Base-by-base conservation (phyloP, 108 stramenopile genomes). In the Craspedostauros australis region DNA sequence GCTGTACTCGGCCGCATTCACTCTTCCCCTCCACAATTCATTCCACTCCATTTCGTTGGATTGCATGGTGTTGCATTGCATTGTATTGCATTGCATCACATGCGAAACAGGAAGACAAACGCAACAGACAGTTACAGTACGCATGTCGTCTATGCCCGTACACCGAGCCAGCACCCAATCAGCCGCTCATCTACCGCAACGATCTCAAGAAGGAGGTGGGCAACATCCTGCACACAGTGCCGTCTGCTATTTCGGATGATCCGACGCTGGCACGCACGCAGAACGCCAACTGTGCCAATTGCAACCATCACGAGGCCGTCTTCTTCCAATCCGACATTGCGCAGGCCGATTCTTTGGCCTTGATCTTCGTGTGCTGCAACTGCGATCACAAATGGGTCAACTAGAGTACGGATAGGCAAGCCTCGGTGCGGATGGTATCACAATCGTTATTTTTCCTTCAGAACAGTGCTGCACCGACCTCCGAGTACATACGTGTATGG, bases 311-410 rank as follows among this genome's bases (percentile, higher is more conserved):
- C 55, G 92, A 93, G 60, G 92, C 88, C 16, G 92, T 93, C 5
- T 89, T 93, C 59, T 93, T 93, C 61, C 87, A 89, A 56, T 67
- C 63, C 26, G 91, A 92, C 64, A 64, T 80, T 66, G 75, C 77
- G 19, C 70, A 79, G 55, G 73, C 72, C 37, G 91, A 87, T 64
- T 80, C 84, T 3, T 53, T 93, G 72, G 86, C 86, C 0, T 61
- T 93, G 70, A 93, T 93, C 56, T 93, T 93, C 72, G 91, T 93
- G 21, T 93, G 91, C 36, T 88, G 87, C 72, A 89, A 85, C 60
- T 93, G 91, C 64, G 86, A 79, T 54, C 66, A 89, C 60, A 93
- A 88, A 64, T 88, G 88, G 86, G 92, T 93, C 27, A 79, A 76
- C 20, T 83, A 75, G 39, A 37, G n/a, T n/a, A n/a, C n/a, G n/a